Conservation (phyloP, 2,329 filamentous ascomycete species). For the Chaetomium sp. region DNA sequence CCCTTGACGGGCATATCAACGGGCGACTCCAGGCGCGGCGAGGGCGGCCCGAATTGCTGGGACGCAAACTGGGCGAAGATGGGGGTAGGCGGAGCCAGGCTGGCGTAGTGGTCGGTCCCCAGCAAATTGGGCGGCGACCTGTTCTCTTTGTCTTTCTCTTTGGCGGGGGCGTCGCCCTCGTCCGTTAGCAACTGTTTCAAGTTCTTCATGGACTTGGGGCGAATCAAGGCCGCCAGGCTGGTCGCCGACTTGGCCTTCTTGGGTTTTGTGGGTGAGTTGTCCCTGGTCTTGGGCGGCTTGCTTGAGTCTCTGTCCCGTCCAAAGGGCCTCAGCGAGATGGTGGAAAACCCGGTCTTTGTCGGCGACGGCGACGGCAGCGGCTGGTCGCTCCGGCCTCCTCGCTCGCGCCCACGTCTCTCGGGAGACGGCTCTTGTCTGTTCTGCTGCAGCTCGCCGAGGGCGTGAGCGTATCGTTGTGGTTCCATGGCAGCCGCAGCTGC, state of each 20-base stretch:
- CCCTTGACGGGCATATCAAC: slow-evolving; percentile 30
- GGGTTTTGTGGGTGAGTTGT: slow-evolving; percentile 59
- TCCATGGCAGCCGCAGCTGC: slow-evolving; percentile 27
- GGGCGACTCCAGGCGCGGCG: slow-evolving; percentile 13
- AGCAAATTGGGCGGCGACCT: slow-evolving; percentile 60
- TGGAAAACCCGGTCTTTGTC: slow-evolving; percentile 46
- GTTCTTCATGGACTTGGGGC: slow-evolving; percentile 72
- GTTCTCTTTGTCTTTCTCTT: slow-evolving; percentile 89
- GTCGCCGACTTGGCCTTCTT: slow-evolving; percentile 83
- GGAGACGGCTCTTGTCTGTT: slow-evolving; percentile 50
- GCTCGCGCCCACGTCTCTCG: slow-evolving; percentile 23
- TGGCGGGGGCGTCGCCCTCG: slow-evolving; percentile 43
- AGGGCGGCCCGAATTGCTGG: slow-evolving; percentile 25
- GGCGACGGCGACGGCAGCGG: slow-evolving; percentile 44
- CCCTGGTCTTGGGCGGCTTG: slow-evolving; percentile 44
- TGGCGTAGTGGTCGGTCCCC: slow-evolving; percentile 23
- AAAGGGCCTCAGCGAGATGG: slow-evolving; percentile 50
- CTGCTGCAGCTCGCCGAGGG: slow-evolving; percentile 59
- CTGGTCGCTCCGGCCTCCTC: slow-evolving; percentile 15
- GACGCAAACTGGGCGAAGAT: slow-evolving; percentile 77
- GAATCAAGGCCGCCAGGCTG: slow-evolving; percentile 74
- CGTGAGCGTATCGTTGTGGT: slow-evolving; percentile 40
- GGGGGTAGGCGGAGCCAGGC: slow-evolving; percentile 56
- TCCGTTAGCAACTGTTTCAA: slow-evolving; percentile 51
- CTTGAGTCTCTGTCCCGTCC: slow-evolving; percentile 43